These are phyloP conservation scores for Ascoidea asiatica DNA, from an alignment of 805 yeast genomes.

Conservation along the genomic window DNA sequence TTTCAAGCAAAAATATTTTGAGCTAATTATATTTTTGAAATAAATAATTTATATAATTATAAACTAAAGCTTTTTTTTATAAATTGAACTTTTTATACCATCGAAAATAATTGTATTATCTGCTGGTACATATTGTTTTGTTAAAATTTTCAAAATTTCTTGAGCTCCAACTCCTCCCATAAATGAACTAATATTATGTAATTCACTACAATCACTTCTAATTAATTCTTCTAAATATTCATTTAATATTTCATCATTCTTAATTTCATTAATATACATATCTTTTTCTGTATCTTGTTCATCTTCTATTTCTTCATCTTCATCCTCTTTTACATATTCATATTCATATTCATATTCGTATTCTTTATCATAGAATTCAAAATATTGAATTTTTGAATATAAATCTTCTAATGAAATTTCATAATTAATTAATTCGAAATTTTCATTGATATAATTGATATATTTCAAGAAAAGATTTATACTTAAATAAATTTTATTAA, in stretches of 20 bases:
- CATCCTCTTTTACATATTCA: background rate
- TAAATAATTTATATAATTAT: no score
- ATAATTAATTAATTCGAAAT: no score
- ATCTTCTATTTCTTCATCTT: background rate
- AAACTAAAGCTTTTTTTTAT: slow-evolving; percentile 25
- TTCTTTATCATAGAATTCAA: no score
- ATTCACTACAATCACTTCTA: slow-evolving; percentile 26
- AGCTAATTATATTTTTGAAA: no score
- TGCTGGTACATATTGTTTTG: slow-evolving; percentile 71
- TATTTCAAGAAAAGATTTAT: no score
- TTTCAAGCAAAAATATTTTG: no score
- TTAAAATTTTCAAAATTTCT: slow-evolving; percentile 61
- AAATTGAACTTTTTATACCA: slow-evolving; percentile 45
- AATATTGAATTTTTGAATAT: no score
- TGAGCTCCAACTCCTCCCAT: slow-evolving; percentile 83
- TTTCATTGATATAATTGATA: background rate
- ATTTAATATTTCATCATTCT: slow-evolving; percentile 21
- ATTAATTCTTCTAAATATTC: slow-evolving; percentile 28
- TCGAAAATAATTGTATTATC: slow-evolving; percentile 62
- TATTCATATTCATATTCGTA: no score
- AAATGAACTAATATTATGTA: slow-evolving; percentile 50
- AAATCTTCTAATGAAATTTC: background rate
- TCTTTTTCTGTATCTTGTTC: background rate
- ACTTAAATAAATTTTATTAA: no score
- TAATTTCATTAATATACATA: no score